These are phyloP conservation scores for Aspergillus fischeri DNA, from an alignment of 2,329 filamentous ascomycete genomes.

Conservation along the genomic window DNA sequence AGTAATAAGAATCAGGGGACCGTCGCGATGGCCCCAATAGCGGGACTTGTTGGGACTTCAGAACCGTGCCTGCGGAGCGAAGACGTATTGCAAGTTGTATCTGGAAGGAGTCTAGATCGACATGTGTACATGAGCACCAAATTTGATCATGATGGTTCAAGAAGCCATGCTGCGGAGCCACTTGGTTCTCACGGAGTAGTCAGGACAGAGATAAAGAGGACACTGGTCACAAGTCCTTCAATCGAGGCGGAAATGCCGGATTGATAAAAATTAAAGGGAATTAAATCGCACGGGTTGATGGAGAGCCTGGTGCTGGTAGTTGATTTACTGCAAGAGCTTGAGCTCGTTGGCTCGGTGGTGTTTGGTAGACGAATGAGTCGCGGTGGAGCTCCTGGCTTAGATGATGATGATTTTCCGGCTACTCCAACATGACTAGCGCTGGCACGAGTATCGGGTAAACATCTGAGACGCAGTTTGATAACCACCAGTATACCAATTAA, in stretches of 20 bases:
- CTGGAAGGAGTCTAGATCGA: constrained; percentile 16
- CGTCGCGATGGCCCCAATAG: constrained; percentile 3
- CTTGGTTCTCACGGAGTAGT: constrained; percentile 11
- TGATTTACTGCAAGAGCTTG: background rate
- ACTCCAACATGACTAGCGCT: background rate
- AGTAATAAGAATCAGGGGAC: constrained; percentile 10
- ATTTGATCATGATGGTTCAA: constrained; percentile 26
- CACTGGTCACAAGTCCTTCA: background rate
- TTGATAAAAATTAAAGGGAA: background rate
- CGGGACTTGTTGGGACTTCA: background rate
- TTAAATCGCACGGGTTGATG: background rate
- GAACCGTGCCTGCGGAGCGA: background rate
- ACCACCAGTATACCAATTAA: background rate
- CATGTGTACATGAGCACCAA: constrained; percentile 21
- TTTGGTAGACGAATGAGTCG: background rate
- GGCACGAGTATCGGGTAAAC: background rate
- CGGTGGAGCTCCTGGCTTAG: background rate
- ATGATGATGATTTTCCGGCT: background rate
- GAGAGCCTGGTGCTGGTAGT: background rate
- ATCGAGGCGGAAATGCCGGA: background rate
- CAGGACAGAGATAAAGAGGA: background rate
- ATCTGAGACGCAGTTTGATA: background rate
- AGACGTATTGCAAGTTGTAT: background rate
- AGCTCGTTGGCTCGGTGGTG: background rate
- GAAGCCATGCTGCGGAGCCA: constrained; percentile 24